A percentile compares a stretch with the other conserved stretches of the same genome.
phyloP scores from a whole-genome alignment of 352 stramenopile genomes.

The Plasmopara halstedii region DNA sequence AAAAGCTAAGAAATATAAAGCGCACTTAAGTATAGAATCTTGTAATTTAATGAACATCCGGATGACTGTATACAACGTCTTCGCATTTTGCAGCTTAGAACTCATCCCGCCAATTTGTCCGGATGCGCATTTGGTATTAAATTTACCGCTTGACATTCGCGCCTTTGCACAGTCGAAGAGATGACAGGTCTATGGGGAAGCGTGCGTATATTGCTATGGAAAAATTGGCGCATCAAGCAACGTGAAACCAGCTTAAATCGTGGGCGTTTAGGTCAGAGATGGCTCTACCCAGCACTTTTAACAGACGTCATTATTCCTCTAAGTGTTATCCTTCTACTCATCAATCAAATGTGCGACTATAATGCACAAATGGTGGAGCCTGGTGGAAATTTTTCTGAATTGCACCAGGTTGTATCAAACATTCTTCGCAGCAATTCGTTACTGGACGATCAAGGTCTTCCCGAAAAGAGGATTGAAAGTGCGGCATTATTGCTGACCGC shows the following conservation, averaged over 20 bases:
- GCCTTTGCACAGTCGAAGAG: conserved; percentile 1
- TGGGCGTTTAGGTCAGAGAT: conserved; percentile 23
- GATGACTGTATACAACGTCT: no score
- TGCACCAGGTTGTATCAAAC: neutral
- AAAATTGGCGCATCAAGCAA: conserved; percentile 81
- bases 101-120: no score
- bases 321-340: conserved; percentile 44
- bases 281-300: conserved; percentile 61
- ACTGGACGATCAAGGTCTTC: conserved; percentile 2
- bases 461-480: conserved; percentile 2
- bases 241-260: conserved; percentile 65
- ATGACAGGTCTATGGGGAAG: conserved; percentile 24
- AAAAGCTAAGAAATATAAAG: no score
- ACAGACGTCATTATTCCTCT: conserved; percentile 66
- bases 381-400: neutral
- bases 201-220: conserved; percentile 63
- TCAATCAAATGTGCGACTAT: conserved; percentile 47
- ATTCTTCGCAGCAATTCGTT: conserved; percentile 1
- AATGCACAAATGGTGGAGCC: conserved; percentile 32
- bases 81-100: no score
- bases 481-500: conserved; percentile 35
- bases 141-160: neutral
- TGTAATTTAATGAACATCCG: no score
- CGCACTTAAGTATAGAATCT: no score
- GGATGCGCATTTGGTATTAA: neutral